Base-by-base conservation (phyloP, 495 filamentous ascomycete species). In the Achaetomiella virescens region DNA sequence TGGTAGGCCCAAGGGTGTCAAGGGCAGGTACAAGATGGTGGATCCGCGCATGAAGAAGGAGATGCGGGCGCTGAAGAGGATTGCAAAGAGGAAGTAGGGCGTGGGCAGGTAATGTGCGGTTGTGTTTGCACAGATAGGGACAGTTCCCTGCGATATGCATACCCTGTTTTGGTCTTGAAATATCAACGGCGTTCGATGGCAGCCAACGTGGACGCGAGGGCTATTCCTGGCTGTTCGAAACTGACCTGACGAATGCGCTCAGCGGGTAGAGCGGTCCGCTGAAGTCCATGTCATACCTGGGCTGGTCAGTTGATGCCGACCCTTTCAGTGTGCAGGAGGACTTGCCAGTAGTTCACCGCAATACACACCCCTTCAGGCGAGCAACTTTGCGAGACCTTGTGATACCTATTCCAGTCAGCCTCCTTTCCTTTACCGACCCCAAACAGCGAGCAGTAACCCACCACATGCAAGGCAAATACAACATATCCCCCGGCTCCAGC, bases 1-100 rank as follows among this genome's bases (percentile, higher is more conserved):
- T 52, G 79, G 79, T 20, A 64, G 78, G 38, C 74, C 74, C 1
- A 72, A 66, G 54, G 59, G 63, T 17, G 92, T 97, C 48, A 98
- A 97, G 81, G 93, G 93, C 36, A 86, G 87, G 66, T 98, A 98
- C 72, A 97, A 97, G 85, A 96, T 99, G 78, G 93, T 99, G 57
- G 93, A 99, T 76, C 75, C 87, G 17, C 81, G 93, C 59, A 83
- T 99, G 83, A 97, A 96, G 84, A 99, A 99, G 85, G 93, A 99
- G 78, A 82, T 92, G 50, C 81, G 93, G 66, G 95, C 87, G 14
- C 78, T 88, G 73, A 99, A 97, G 81, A 84, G 93, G 63, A 65
- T 77, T 51, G 53, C 74, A n/a, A 73, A 69, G 58, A 73, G 68
- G 66, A 71, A 70, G 59, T 63, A 64, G 25, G 27, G 11, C 20